Percentiles rank a stretch among this genome's conserved stretches.
Evolutionary conservation across 2,329 filamentous ascomycete genomes (phyloP).

Genomic region (Endothia cerciana): DNA sequence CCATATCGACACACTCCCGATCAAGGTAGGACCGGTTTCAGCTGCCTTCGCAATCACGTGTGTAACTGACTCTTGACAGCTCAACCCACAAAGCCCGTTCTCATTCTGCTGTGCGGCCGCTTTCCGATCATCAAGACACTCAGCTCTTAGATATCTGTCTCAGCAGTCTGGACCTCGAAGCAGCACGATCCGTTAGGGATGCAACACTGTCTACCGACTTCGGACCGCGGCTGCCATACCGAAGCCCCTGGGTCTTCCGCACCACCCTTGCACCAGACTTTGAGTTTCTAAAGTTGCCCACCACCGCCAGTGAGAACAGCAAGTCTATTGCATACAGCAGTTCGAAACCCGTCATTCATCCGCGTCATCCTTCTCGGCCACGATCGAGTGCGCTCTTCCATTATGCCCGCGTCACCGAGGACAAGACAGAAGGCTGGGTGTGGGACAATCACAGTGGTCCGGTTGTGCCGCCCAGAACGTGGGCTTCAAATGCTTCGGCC

Average conservation of each 20-base stretch:
- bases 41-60: not conserved
- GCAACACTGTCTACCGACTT: slow-evolving; percentile 4
- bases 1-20: slow-evolving; percentile 4
- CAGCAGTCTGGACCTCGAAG: slow-evolving; percentile 23
- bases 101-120: not conserved
- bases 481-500: not conserved
- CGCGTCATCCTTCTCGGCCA: not conserved
- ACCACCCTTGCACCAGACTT: slow-evolving; percentile 20
- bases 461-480: not conserved
- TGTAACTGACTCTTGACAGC: slow-evolving; percentile 8
- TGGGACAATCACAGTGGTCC: not conserved
- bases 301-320: not conserved
- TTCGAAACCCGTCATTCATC: slow-evolving; percentile 1
- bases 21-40: not conserved
- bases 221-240: slow-evolving; percentile 8
- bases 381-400: not conserved
- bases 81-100: not conserved
- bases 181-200: slow-evolving; percentile 22
- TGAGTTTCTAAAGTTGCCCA: not conserved
- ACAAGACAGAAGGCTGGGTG: not conserved
- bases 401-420: not conserved
- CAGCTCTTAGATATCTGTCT: slow-evolving; percentile 20
- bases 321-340: not conserved
- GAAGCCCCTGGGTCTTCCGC: slow-evolving; percentile 30
- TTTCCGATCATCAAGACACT: slow-evolving; percentile 13